phyloP scores from a whole-genome alignment of 108 stramenopile species.

The Nitzschia inconspicua region DNA sequence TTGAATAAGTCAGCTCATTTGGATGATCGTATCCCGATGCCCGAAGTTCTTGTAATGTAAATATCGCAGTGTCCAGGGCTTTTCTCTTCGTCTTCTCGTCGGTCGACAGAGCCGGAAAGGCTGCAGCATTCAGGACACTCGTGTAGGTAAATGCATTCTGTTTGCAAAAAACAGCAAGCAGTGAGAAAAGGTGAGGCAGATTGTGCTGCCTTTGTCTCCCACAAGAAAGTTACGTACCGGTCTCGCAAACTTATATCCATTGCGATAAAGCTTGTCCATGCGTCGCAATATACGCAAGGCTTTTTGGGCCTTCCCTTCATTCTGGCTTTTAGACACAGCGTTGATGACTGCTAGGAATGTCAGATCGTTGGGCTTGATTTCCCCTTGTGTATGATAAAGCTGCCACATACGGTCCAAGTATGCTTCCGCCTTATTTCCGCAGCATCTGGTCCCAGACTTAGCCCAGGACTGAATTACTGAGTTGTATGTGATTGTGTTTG shows the following conservation, averaged over 20 bases:
- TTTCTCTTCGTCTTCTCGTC: constrained; percentile 25
- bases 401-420: constrained; percentile 41
- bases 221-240: too few species aligned
- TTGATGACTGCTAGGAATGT: constrained; percentile 60
- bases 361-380: constrained; percentile 59
- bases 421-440: constrained; percentile 31
- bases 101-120: constrained; percentile 33
- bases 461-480: constrained; percentile 46
- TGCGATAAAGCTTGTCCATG: constrained; percentile 50
- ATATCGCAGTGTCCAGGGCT: constrained; percentile 40
- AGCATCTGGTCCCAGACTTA: constrained; percentile 33
- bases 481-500: constrained; percentile 43
- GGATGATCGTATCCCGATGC: constrained; percentile 38
- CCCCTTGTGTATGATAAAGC: constrained; percentile 37
- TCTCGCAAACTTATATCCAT: constrained; percentile 43
- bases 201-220: too few species aligned
- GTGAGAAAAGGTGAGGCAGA: too few species aligned
- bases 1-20: constrained; percentile 68
- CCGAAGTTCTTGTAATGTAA: constrained; percentile 41
- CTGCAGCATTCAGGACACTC: constrained; percentile 41
- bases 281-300: constrained; percentile 34
- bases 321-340: constrained; percentile 49
- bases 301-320: constrained; percentile 41
- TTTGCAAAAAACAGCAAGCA: too few species aligned
- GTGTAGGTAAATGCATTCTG: constrained; percentile 45